phyloP scores from a whole-genome alignment of 1,284 basidiomycete species.

The Tilletia setariae region DNA sequence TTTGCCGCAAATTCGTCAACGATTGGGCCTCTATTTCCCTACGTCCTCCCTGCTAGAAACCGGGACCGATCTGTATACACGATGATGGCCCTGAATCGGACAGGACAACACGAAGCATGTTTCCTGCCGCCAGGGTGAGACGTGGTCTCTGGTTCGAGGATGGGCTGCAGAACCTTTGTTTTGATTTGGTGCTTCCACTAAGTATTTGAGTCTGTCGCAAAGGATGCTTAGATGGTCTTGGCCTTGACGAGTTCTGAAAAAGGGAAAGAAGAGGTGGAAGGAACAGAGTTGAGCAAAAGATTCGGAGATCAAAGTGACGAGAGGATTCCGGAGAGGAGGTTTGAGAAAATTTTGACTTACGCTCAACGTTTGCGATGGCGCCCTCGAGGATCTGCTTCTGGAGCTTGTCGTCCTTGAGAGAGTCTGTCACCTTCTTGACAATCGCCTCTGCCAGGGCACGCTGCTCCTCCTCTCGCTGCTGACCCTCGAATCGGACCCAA shows the following conservation, averaged over 20 bases:
- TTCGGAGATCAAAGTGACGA: neutral
- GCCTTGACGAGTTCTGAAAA: slow-evolving; percentile 46
- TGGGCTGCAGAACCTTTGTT: too few relatives aligned
- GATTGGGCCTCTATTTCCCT: too few relatives aligned
- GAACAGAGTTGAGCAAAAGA: neutral
- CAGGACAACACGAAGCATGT: too few relatives aligned
- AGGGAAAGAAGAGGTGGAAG: neutral
- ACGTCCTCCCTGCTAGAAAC: too few relatives aligned
- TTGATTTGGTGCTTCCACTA: too few relatives aligned
- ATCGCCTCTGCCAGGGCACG: slow-evolving; percentile 79
- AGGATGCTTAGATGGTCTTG: slow-evolving; percentile 48
- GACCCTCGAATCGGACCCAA: slow-evolving; percentile 97
- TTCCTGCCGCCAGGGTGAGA: too few relatives aligned
- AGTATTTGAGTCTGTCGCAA: too few relatives aligned
- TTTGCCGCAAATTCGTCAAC: too few relatives aligned
- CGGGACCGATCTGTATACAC: too few relatives aligned
- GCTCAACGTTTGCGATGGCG: slow-evolving; percentile 86
- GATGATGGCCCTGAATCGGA: too few relatives aligned
- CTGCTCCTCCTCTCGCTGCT: slow-evolving; percentile 94
- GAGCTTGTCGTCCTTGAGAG: slow-evolving; percentile 81
- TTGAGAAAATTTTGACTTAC: slow-evolving; percentile 67
- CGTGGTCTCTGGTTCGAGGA: too few relatives aligned
- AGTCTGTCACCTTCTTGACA: slow-evolving; percentile 78
- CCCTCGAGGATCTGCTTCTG: slow-evolving; percentile 84
- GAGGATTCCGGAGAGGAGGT: neutral